Percentiles rank a stretch among this genome's conserved stretches.
Conservation (phyloP, 2,329 filamentous ascomycete genomes). For the Hypocrella siamensis region DNA sequence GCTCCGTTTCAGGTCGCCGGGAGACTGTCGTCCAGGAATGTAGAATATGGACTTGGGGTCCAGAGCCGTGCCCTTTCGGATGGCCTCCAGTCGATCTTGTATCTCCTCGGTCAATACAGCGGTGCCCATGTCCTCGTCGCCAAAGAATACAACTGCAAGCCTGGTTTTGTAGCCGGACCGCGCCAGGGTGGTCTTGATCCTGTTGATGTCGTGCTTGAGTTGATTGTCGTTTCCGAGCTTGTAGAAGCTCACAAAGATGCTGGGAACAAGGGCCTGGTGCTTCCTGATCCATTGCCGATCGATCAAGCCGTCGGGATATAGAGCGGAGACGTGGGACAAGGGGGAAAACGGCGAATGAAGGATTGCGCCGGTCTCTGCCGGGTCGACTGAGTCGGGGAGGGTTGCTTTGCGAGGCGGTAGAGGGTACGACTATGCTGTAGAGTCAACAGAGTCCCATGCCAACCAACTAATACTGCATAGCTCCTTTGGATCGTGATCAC, state of each 20-base stretch:
- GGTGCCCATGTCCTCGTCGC: constrained; percentile 11
- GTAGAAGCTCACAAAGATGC: constrained; percentile 70
- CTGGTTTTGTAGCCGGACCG: constrained; percentile 64
- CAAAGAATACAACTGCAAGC: constrained; percentile 49
- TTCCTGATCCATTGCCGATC: constrained; percentile 73
- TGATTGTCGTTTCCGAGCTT: constrained; percentile 68
- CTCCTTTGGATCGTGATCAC: too few relatives aligned
- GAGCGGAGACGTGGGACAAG: constrained; percentile 62
- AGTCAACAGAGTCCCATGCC: not conserved
- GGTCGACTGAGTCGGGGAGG: constrained; percentile 34
- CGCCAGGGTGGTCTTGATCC: constrained; percentile 50
- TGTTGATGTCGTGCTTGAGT: constrained; percentile 74
- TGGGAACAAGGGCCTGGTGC: constrained; percentile 72
- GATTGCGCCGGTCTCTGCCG: constrained; percentile 31
- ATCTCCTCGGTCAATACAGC: constrained; percentile 45
- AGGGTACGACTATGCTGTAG: constrained; percentile 30
- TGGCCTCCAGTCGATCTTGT: constrained; percentile 58
- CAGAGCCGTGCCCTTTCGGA: constrained; percentile 63
- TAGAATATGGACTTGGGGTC: constrained; percentile 81
- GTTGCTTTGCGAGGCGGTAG: constrained; percentile 42
- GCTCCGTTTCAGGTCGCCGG: constrained; percentile 56
- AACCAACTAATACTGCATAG: not conserved
- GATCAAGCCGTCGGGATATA: constrained; percentile 84
- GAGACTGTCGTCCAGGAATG: constrained; percentile 57
- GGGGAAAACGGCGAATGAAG: constrained; percentile 88